These are phyloP conservation scores for Suillus variegatus DNA, from an alignment of 768 basidiomycete genomes.

Conservation along the genomic window DNA sequence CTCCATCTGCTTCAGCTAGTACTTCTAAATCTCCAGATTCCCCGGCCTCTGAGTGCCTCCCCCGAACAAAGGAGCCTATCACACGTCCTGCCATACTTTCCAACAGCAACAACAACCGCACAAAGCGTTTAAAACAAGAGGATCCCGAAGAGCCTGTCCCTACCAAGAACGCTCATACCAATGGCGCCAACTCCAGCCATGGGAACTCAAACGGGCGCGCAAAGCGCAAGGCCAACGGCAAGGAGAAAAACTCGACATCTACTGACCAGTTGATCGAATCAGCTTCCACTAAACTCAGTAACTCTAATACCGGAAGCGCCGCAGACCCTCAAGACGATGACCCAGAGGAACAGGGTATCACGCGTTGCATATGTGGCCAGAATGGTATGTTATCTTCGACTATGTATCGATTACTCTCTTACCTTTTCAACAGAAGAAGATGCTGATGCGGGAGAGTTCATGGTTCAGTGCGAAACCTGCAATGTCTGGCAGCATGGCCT, in stretches of 20 bases:
- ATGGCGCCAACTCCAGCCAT: conserved; percentile 32
- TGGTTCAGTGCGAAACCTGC: conserved; percentile 97
- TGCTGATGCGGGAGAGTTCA: conserved; percentile 87
- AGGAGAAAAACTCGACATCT: conserved; percentile 47
- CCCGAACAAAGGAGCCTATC: conserved; percentile 44
- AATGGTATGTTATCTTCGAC: conserved; percentile 52
- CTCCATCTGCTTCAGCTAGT: conserved; percentile 64
- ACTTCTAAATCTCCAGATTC: conserved; percentile 77
- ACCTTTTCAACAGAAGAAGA: conserved; percentile 60
- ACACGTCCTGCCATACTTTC: conserved; percentile 39
- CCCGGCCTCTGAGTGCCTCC: conserved; percentile 47
- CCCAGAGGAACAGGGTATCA: conserved; percentile 57
- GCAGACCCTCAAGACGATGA: conserved; percentile 42
- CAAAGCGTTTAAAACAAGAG: conserved; percentile 73
- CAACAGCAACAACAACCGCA: conserved; percentile 41
- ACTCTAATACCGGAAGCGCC: conserved; percentile 33
- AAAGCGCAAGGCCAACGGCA: conserved; percentile 70
- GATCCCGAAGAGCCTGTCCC: conserved; percentile 61
- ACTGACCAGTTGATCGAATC: conserved; percentile 32
- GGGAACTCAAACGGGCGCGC: conserved; percentile 39
- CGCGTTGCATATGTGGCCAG: conserved; percentile 86
- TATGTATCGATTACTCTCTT: conserved; percentile 16
- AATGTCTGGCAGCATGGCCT: conserved; percentile 98
- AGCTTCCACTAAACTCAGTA: conserved; percentile 27
- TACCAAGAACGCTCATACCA: conserved; percentile 45